Conservation (phyloP, 1,139 yeast genomes). For the Barnettozyma hawaiiensis region DNA sequence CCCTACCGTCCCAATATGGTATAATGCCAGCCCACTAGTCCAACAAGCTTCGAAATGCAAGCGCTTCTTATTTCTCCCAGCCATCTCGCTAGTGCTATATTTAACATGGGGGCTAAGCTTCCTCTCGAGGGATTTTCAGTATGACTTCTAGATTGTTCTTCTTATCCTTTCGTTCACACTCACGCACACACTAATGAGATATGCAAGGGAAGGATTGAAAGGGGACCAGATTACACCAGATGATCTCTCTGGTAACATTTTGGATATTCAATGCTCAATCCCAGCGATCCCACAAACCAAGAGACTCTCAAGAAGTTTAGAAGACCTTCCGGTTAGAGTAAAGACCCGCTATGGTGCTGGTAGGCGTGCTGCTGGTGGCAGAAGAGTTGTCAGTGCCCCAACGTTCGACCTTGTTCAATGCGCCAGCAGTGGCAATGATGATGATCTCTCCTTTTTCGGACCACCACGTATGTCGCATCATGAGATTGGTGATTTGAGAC, state of each 20-base stretch:
- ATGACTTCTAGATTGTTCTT: no score
- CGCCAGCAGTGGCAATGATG: background rate
- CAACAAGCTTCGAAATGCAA: no score
- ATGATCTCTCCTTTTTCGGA: constrained; percentile 6
- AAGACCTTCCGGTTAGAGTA: constrained; percentile 22
- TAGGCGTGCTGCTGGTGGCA: constrained; percentile 11
- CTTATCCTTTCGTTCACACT: no score
- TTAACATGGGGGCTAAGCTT: background rate
- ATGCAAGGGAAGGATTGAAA: constrained; percentile 18
- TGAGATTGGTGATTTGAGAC: constrained; percentile 5
- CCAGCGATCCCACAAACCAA: constrained; percentile 8
- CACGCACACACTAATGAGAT: constrained; percentile 18
- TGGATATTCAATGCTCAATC: constrained; percentile 13
- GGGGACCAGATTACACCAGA: constrained; percentile 22
- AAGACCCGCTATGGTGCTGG: constrained; percentile 19
- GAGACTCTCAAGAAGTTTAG: constrained; percentile 5
- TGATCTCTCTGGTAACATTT: constrained; percentile 14
- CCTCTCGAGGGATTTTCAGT: no score
- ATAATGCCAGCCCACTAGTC: constrained; percentile 3
- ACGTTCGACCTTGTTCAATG: constrained; percentile 21
- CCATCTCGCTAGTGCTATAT: background rate
- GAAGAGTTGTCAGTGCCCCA: constrained; percentile 25
- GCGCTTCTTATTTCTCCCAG: no score
- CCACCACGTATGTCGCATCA: constrained; percentile 14
- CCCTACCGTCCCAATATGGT: background rate